Evolutionary conservation across 306 rosid species (phyloP).

Genomic region (Pterocarpus macrocarpus): DNA sequence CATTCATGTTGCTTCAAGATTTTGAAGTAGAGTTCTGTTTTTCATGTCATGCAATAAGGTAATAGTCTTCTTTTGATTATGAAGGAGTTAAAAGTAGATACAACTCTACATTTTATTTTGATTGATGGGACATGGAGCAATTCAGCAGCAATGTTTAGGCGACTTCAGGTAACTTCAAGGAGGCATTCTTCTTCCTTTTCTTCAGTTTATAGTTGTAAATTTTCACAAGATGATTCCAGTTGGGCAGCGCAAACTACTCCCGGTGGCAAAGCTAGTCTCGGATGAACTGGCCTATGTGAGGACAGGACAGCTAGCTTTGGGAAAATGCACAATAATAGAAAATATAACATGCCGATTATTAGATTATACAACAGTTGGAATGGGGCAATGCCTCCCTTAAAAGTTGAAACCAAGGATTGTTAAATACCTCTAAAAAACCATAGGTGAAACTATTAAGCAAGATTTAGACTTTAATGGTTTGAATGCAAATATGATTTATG

Average conservation of each 20-base stretch:
- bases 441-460: no score
- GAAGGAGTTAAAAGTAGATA: conserved; percentile 69
- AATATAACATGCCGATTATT: neutral
- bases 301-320: neutral
- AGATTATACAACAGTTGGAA: neutral
- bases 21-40: conserved; percentile 33
- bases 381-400: neutral
- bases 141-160: conserved; percentile 93
- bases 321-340: neutral
- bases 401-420: neutral
- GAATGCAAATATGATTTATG: no score
- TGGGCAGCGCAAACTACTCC: conserved; percentile 8
- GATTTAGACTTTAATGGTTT: no score
- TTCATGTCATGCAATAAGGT: conserved; percentile 51
- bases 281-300: neutral
- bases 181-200: conserved; percentile 41
- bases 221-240: conserved; percentile 26
- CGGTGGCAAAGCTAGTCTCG: neutral
- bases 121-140: conserved; percentile 99
- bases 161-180: conserved; percentile 75
- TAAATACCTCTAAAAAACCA: neutral
- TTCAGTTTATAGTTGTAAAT: conserved; percentile 10
- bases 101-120: conserved; percentile 77
- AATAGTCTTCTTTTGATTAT: conserved; percentile 54
- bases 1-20: conserved; percentile 35